Conservation (phyloP, 2,329 filamentous ascomycete species). For the Calonectria pseudoreteaudii region DNA sequence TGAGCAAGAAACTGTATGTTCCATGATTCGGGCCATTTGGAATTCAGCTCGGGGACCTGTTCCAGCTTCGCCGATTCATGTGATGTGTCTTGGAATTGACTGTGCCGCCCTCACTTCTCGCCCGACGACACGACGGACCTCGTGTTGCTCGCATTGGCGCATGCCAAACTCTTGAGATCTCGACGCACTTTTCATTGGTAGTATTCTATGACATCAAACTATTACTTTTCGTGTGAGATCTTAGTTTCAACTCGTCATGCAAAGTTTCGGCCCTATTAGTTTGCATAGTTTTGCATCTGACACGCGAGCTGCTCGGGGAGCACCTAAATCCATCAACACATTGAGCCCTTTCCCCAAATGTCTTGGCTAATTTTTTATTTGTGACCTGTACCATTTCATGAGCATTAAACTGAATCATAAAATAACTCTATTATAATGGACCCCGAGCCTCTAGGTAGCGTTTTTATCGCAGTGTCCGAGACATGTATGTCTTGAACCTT, state of each 20-base stretch:
- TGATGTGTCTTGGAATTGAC: neutral
- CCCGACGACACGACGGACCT: neutral
- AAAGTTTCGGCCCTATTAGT: neutral
- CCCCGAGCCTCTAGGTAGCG: neutral
- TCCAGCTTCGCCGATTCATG: neutral
- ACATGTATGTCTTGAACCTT: neutral
- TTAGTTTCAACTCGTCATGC: neutral
- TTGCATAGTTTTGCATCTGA: neutral
- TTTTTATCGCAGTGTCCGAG: neutral
- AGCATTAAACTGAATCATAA: neutral
- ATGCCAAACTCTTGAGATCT: fast-evolving
- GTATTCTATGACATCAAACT: neutral
- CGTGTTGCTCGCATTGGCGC: neutral
- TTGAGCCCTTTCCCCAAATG: neutral
- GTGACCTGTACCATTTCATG: neutral
- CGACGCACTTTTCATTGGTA: neutral
- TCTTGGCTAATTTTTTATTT: neutral
- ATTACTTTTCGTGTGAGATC: neutral
- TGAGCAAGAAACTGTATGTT: neutral
- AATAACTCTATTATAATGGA: neutral
- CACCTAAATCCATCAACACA: neutral
- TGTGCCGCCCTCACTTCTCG: neutral
- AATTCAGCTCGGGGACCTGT: neutral
- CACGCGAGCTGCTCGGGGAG: neutral
- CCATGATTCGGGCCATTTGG: neutral